Percentiles rank a stretch among this genome's conserved stretches.
Conservation (phyloP, 2,329 filamentous ascomycete species). For the Fusarium robinianum region DNA sequence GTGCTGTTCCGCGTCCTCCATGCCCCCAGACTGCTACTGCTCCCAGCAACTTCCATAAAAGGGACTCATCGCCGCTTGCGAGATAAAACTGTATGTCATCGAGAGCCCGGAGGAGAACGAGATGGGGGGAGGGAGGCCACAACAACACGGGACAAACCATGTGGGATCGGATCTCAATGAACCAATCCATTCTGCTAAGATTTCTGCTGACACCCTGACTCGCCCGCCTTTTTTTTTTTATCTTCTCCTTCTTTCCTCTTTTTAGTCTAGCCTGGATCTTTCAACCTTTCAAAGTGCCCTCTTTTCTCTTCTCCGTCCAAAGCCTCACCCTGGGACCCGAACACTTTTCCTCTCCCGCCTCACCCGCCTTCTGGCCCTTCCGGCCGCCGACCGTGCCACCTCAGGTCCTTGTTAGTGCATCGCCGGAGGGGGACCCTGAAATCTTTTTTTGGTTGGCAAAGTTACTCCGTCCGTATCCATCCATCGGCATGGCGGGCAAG, state of each 20-base stretch:
- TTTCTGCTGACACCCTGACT: conserved; percentile 28
- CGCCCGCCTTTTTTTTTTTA: too few relatives aligned
- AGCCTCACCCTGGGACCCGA: conserved; percentile 4
- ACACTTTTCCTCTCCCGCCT: conserved; percentile 29
- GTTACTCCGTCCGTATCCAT: conserved; percentile 11
- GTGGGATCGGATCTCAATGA: too few relatives aligned
- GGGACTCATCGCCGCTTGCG: too few relatives aligned
- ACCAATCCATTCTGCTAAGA: conserved; percentile 22
- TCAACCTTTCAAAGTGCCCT: neutral
- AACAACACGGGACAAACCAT: too few relatives aligned
- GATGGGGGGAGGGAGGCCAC: too few relatives aligned
- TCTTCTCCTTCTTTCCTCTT: conserved; percentile 32
- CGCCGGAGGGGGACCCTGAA: conserved; percentile 34
- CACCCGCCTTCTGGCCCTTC: conserved; percentile 30
- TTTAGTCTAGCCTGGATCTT: conserved; percentile 15
- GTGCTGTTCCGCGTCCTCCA: too few relatives aligned
- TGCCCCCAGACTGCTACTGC: too few relatives aligned
- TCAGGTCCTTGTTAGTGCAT: conserved; percentile 28
- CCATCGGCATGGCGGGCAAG: conserved; percentile 16
- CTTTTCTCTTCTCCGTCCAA: conserved; percentile 5
- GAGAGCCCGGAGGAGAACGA: too few relatives aligned
- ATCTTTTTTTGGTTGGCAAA: conserved; percentile 29
- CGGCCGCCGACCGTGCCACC: conserved; percentile 29
- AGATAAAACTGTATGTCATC: too few relatives aligned
- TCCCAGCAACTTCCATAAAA: too few relatives aligned